These are phyloP conservation scores for Taphrina communis DNA, from an alignment of 1,139 yeast genomes.

Conservation along the genomic window DNA sequence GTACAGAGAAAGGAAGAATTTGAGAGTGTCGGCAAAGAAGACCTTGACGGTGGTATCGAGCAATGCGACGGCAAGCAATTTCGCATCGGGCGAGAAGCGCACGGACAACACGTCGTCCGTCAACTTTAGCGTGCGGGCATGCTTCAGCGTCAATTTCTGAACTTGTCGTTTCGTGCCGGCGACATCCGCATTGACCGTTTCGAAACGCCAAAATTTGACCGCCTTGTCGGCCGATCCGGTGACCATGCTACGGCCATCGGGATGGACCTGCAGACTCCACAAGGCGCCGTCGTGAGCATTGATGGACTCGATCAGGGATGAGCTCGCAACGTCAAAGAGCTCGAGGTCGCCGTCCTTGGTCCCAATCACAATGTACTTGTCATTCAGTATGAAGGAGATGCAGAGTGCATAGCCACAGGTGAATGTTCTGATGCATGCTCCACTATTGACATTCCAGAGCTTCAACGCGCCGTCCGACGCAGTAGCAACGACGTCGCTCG, in stretches of 20 bases:
- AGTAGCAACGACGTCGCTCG: constrained; percentile 78
- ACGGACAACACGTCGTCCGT: constrained; percentile 84
- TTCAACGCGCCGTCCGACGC: constrained; percentile 90
- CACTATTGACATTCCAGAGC: constrained; percentile 81
- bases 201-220: constrained; percentile 87
- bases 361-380: constrained; percentile 69
- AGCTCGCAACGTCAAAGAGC: constrained; percentile 82
- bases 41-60: constrained; percentile 94
- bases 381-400: constrained; percentile 87
- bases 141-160: constrained; percentile 66
- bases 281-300: constrained; percentile 86
- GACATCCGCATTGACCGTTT: constrained; percentile 66
- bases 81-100: constrained; percentile 80
- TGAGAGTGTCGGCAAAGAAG: constrained; percentile 81
- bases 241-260: constrained; percentile 81
- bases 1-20: constrained; percentile 83
- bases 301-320: constrained; percentile 71
- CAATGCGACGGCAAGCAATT: constrained; percentile 78
- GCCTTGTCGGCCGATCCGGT: constrained; percentile 95
- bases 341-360: constrained; percentile 86
- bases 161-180: constrained; percentile 68
- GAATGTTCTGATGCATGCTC: constrained; percentile 80
- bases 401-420: constrained; percentile 88
- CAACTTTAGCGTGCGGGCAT: constrained; percentile 79
- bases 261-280: constrained; percentile 87